Percentiles rank a stretch among this genome's conserved stretches.
Evolutionary conservation across 805 yeast species (phyloP).

Genomic region (Yarrowia sp.): DNA sequence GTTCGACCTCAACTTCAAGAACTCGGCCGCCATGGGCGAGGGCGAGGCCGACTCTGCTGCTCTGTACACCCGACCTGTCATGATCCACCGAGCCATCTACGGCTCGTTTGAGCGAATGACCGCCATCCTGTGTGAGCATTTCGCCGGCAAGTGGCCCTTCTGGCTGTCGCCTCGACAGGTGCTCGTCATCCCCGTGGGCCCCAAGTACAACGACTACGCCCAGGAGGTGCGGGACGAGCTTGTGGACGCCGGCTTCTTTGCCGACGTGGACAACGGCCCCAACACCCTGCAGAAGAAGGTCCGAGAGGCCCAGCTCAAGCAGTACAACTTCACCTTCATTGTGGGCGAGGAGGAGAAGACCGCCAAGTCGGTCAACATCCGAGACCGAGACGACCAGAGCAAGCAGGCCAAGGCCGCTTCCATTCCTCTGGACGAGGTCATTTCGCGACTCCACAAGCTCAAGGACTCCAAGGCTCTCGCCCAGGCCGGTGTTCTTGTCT

Average conservation of each 20-base stretch:
- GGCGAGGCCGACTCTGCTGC: slow-evolving; percentile 38
- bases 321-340: slow-evolving; percentile 91
- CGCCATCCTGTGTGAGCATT: slow-evolving; percentile 96
- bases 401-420: slow-evolving; percentile 88
- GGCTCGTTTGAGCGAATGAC: slow-evolving; percentile 99
- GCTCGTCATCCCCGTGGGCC: slow-evolving; percentile 94
- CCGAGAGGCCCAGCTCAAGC: slow-evolving; percentile 91
- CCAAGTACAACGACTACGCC: slow-evolving; percentile 87
- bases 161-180: slow-evolving; percentile 99
- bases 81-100: slow-evolving; percentile 98
- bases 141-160: slow-evolving; percentile 99
- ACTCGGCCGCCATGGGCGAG: slow-evolving; percentile 34
- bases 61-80: slow-evolving; percentile 77
- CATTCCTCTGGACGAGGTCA: slow-evolving; percentile 66
- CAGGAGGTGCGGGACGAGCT: slow-evolving; percentile 68
- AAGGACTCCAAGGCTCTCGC: slow-evolving; percentile 49
- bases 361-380: slow-evolving; percentile 79
- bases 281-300: slow-evolving; percentile 98
- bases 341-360: slow-evolving; percentile 94
- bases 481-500: slow-evolving; percentile 10
- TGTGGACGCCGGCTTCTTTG: slow-evolving; percentile 68
- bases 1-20: slow-evolving; percentile 84
- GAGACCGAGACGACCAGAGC: slow-evolving; percentile 89
- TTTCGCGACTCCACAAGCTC: slow-evolving; percentile 62
- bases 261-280: slow-evolving; percentile 90